A percentile compares a stretch with the other conserved stretches of the same genome.
phyloP scores from a whole-genome alignment of 2,329 filamentous ascomycete species.

The Aspergillus quadrilineatus region DNA sequence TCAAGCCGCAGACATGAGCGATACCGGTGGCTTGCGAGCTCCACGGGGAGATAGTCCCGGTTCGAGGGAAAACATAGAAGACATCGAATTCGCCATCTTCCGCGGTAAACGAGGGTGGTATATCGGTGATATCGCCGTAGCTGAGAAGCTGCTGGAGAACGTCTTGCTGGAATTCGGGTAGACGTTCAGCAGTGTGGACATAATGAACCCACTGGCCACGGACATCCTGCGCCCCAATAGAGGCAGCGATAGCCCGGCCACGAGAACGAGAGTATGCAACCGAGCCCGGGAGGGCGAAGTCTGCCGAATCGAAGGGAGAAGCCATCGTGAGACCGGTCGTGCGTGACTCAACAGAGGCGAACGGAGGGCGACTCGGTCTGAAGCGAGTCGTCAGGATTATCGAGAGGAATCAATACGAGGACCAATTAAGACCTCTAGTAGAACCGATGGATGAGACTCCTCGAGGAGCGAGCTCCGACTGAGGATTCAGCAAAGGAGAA shows the following conservation, averaged over 20 bases:
- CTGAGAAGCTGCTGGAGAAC: slow-evolving; percentile 60
- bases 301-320: slow-evolving; percentile 28
- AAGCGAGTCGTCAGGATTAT: background rate
- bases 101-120: slow-evolving; percentile 44
- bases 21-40: slow-evolving; percentile 95
- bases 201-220: slow-evolving; percentile 60
- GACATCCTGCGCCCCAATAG: slow-evolving; percentile 45
- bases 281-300: slow-evolving; percentile 41
- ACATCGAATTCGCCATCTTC: slow-evolving; percentile 54
- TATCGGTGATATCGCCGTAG: slow-evolving; percentile 58
- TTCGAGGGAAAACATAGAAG: slow-evolving; percentile 75
- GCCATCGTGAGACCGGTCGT: slow-evolving; percentile 31
- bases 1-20: slow-evolving; percentile 83
- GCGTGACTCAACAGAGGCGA: slow-evolving; percentile 10
- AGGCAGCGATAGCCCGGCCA: slow-evolving; percentile 42
- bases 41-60: slow-evolving; percentile 87
- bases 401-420: slow-evolving; percentile 5
- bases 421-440: slow-evolving; percentile 16
- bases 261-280: slow-evolving; percentile 49
- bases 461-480: slow-evolving; percentile 21
- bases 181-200: slow-evolving; percentile 57
- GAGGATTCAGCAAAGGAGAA: slow-evolving; percentile 16
- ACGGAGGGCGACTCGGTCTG: background rate
- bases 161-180: slow-evolving; percentile 49
- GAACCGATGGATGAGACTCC: slow-evolving; percentile 21